Percentiles rank a stretch among this genome's conserved stretches.
Conservation (phyloP, 352 stramenopile genomes). For the Globisporangium camurandrum region DNA sequence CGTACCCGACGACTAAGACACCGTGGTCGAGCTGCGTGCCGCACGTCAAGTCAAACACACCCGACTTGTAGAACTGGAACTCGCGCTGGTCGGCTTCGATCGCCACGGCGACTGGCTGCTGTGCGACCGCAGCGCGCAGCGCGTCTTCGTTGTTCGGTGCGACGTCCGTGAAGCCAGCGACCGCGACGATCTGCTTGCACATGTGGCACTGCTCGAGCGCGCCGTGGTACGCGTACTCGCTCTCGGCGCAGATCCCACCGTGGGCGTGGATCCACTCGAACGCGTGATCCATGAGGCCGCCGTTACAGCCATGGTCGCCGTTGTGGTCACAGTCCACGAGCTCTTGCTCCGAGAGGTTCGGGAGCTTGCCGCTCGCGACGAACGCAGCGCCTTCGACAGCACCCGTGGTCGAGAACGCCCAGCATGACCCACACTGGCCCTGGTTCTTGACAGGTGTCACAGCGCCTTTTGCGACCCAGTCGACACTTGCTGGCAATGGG, state of each 20-base stretch:
- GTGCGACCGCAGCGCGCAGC: constrained; percentile 81
- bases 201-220: constrained; percentile 23
- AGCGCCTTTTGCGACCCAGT: constrained; percentile 33
- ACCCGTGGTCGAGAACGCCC: constrained; percentile 92
- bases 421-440: constrained; percentile 95
- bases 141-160: constrained; percentile 50
- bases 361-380: constrained; percentile 56
- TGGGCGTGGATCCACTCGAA: constrained; percentile 84
- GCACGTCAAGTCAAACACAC: constrained; percentile 80
- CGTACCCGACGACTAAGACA: constrained; percentile 94
- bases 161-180: constrained; percentile 51
- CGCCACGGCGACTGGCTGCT: constrained; percentile 91
- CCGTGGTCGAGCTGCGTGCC: constrained; percentile 93
- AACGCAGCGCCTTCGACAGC: constrained; percentile 88
- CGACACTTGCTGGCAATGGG: constrained; percentile 9
- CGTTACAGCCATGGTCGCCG: constrained; percentile 86
- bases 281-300: constrained; percentile 87
- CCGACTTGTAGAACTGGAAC: constrained; percentile 97
- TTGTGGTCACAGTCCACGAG: constrained; percentile 85
- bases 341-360: constrained; percentile 89
- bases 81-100: constrained; percentile 89
- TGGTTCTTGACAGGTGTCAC: constrained; percentile 89
- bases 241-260: constrained; percentile 75
- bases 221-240: constrained; percentile 74
- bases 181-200: constrained; percentile 24